Percentiles rank a stretch among this genome's conserved stretches.
These are phyloP conservation scores for Castanospermum australe DNA, from an alignment of 306 rosid species.

Conservation along the genomic window DNA sequence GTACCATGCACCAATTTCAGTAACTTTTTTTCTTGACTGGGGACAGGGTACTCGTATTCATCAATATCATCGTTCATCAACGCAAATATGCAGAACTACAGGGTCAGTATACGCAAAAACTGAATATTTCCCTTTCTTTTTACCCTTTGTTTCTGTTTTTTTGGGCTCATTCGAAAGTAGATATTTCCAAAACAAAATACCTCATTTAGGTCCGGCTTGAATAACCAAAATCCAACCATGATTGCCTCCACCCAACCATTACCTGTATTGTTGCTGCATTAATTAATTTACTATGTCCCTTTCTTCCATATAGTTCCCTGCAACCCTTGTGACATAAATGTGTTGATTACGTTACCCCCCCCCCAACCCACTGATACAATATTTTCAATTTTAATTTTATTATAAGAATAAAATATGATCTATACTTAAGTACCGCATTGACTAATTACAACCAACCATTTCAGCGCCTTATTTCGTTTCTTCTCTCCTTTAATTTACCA, in stretches of 20 bases:
- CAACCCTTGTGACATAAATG: background rate
- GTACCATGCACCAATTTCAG: background rate
- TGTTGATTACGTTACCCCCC: background rate
- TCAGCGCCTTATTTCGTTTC: background rate
- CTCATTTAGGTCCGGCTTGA: background rate
- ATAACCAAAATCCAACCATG: background rate
- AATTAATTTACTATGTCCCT: background rate
- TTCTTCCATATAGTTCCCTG: background rate
- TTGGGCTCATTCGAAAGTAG: background rate
- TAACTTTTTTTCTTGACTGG: background rate
- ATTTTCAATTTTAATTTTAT: background rate
- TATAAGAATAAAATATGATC: background rate
- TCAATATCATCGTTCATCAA: background rate
- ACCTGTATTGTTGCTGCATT: constrained; percentile 27
- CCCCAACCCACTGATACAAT: background rate
- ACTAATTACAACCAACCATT: background rate
- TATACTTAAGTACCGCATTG: background rate
- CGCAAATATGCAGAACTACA: too few relatives aligned
- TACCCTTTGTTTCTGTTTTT: background rate
- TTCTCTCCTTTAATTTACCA: background rate
- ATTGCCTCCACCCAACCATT: constrained; percentile 18
- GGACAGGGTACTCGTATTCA: background rate
- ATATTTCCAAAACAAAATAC: background rate
- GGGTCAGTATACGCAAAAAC: background rate
- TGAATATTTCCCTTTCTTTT: background rate